Conservation (phyloP, 257 asterid genomes). For the Petunia secreta region DNA sequence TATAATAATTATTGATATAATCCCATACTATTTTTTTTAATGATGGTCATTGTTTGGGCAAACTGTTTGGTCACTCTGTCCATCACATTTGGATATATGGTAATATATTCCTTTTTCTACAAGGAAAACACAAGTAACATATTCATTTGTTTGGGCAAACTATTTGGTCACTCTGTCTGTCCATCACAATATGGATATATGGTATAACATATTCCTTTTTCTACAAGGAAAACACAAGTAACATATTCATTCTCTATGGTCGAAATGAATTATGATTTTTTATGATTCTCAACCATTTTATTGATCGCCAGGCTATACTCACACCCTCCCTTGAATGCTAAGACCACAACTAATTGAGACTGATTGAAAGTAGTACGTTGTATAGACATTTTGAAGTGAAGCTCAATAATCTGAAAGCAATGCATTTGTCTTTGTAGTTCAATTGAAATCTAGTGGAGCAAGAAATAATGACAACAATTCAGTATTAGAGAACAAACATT, state of each 20-base stretch:
- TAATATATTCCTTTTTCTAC: no score
- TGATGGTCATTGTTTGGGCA: no score
- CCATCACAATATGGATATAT: neutral
- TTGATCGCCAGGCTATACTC: neutral
- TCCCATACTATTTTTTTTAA: no score
- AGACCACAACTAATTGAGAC: neutral
- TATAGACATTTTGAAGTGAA: constrained; percentile 10
- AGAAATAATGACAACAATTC: neutral
- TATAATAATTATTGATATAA: no score
- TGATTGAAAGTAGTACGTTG: constrained; percentile 12
- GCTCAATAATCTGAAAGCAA: constrained; percentile 9
- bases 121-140: no score
- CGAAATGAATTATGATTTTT: neutral
- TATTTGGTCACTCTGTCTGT: neutral
- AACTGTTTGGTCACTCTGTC: neutral
- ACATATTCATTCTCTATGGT: neutral
- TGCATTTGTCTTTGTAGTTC: constrained; percentile 4
- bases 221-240: no score
- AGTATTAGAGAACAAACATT: neutral
- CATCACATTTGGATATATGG: neutral
- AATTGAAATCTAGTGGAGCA: neutral
- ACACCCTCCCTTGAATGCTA: neutral
- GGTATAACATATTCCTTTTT: neutral
- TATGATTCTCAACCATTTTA: neutral
- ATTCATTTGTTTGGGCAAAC: neutral